Evolutionary conservation across 2,329 filamentous ascomycete species (phyloP).

Genomic region (Cercospora sp.): DNA sequence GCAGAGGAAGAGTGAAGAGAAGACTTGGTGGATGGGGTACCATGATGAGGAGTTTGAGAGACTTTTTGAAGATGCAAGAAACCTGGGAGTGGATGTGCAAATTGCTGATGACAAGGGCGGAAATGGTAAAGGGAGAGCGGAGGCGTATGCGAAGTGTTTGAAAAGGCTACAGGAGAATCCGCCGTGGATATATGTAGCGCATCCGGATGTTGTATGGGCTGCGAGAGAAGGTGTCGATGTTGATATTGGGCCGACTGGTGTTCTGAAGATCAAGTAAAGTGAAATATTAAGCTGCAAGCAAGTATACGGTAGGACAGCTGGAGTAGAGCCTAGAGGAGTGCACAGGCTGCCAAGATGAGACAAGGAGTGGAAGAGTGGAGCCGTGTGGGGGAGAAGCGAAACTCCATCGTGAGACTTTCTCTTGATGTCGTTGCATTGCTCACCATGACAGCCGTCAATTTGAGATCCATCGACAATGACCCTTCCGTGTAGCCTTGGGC

Average conservation of each 20-base stretch:
- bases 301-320: not conserved
- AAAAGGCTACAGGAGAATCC: constrained; percentile 13
- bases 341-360: not conserved
- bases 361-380: not conserved
- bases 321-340: not conserved
- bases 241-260: constrained; percentile 6
- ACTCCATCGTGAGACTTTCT: not conserved
- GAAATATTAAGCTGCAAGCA: not conserved
- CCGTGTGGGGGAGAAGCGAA: not conserved
- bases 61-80: constrained; percentile 7
- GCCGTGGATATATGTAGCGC: constrained; percentile 16
- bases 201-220: constrained; percentile 19
- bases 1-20: not conserved
- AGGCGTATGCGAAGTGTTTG: constrained; percentile 12
- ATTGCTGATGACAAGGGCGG: not conserved
- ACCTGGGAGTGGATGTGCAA: not conserved
- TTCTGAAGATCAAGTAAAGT: not conserved
- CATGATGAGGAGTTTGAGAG: constrained; percentile 15
- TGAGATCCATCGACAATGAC: not conserved
- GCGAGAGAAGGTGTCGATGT: constrained; percentile 4
- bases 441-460: not conserved
- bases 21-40: constrained; percentile 19
- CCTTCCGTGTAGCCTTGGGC: not conserved
- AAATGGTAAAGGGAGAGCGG: not conserved
- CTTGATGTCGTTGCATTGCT: not conserved